Conservation (phyloP, 192 early-diverging fungal genomes). For the Coemansia sp. region DNA sequence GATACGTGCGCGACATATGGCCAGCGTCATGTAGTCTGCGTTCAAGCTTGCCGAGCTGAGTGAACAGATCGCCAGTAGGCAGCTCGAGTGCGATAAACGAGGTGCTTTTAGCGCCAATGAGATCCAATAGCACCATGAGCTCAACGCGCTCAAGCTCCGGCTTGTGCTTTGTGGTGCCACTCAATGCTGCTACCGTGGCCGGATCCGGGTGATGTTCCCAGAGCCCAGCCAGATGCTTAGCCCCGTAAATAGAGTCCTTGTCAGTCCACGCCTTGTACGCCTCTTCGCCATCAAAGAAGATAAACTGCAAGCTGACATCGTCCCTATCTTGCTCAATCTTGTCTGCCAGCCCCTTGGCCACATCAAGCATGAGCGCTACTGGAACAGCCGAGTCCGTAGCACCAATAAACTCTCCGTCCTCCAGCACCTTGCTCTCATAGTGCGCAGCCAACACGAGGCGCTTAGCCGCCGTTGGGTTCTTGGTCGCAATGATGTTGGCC, state of each 20-base stretch:
- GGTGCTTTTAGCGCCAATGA: conserved; percentile 65
- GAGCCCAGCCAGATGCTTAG: conserved; percentile 75
- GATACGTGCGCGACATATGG: conserved; percentile 38
- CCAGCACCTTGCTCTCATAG: conserved; percentile 86
- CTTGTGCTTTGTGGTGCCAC: conserved; percentile 14
- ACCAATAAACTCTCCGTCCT: conserved; percentile 69
- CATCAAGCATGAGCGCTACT: conserved; percentile 84
- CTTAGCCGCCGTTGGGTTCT: conserved; percentile 67
- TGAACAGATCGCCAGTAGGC: conserved; percentile 67
- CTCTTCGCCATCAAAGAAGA: conserved; percentile 98
- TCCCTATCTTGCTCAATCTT: conserved; percentile 48
- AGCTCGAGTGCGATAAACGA: conserved; percentile 48
- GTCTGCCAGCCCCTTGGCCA: conserved; percentile 68
- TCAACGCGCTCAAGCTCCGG: conserved; percentile 74
- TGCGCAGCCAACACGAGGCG: conserved; percentile 88
- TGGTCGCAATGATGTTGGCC: conserved; percentile 88
- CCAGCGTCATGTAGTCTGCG: conserved; percentile 53
- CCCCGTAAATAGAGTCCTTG: conserved; percentile 88
- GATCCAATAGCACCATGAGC: conserved; percentile 82
- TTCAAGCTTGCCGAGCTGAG: conserved; percentile 69
- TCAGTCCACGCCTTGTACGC: conserved; percentile 74
- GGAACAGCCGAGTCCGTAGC: conserved; percentile 91
- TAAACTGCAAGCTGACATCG: conserved; percentile 75
- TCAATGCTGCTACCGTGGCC: conserved; percentile 35
- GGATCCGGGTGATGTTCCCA: conserved; percentile 65